Percentiles rank a stretch among this genome's conserved stretches.
These are phyloP conservation scores for Tolypocladium guangdongense DNA, from an alignment of 2,329 filamentous ascomycete genomes.

Conservation along the genomic window DNA sequence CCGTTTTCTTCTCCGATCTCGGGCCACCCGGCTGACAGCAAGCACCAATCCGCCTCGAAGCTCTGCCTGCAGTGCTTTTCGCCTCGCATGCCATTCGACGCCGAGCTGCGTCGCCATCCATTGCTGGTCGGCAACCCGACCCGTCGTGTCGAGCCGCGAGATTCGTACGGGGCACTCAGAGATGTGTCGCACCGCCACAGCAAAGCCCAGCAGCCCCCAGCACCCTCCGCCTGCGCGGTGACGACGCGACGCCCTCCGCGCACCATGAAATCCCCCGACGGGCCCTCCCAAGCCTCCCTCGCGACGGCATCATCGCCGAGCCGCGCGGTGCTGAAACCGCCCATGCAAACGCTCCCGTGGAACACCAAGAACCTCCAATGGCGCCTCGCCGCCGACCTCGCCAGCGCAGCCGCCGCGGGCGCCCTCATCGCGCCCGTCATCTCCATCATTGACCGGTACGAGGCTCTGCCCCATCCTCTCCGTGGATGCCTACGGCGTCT, in stretches of 20 bases:
- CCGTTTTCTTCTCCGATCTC: constrained; percentile 1
- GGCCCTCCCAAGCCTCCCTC: not conserved
- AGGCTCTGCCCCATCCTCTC: not conserved
- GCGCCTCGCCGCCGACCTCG: constrained; percentile 56
- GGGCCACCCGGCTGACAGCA: not conserved
- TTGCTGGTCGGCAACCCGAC: no score
- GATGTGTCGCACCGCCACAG: not conserved
- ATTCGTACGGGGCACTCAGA: no score
- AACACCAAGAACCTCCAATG: constrained; percentile 64
- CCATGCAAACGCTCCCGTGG: constrained; percentile 32
- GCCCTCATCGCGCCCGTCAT: constrained; percentile 73
- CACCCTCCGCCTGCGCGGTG: not conserved
- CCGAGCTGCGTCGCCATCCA: not conserved
- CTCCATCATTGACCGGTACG: constrained; percentile 74
- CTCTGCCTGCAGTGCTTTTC: no score
- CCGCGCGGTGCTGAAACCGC: not conserved
- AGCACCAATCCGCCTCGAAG: no score
- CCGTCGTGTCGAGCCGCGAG: no score
- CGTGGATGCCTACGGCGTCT: constrained; percentile 2
- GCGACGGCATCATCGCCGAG: not conserved
- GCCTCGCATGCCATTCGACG: not conserved
- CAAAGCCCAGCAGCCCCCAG: not conserved
- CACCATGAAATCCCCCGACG: not conserved
- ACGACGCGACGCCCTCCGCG: not conserved
- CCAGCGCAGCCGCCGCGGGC: constrained; percentile 61